Evolutionary conservation across 306 rosid genomes (phyloP).

Genomic region (Rubus parviflorus): DNA sequence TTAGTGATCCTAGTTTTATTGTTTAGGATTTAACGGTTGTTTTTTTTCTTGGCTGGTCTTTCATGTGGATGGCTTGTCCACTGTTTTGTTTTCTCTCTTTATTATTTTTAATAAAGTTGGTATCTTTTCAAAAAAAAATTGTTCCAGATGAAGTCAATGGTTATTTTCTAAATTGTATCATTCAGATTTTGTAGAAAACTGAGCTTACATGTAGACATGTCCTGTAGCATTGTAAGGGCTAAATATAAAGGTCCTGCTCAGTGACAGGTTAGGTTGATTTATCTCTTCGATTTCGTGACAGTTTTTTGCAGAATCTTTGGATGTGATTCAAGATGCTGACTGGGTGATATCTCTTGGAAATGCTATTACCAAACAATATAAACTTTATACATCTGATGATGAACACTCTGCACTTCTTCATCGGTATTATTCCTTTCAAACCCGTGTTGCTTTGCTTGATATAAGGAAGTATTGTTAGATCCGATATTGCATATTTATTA

Average conservation of each 20-base stretch:
- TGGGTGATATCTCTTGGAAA: conserved; percentile 93
- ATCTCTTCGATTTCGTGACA: conserved; percentile 46
- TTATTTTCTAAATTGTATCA: background rate
- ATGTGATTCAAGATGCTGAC: conserved; percentile 80
- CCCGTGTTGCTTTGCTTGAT: conserved; percentile 23
- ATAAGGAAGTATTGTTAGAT: conserved; percentile 21
- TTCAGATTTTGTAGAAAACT: background rate
- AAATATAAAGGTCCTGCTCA: conserved; percentile 21
- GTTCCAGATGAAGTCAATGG: background rate
- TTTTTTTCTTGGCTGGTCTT: too few relatives aligned
- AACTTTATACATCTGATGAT: conserved; percentile 82
- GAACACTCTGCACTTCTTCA: conserved; percentile 95
- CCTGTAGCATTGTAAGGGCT: conserved; percentile 2
- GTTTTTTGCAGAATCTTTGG: conserved; percentile 98
- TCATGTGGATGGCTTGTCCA: too few relatives aligned
- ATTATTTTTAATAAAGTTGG: too few relatives aligned
- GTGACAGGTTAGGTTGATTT: conserved; percentile 20
- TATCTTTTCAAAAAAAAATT: too few relatives aligned
- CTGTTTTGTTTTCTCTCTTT: too few relatives aligned
- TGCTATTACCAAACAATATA: conserved; percentile 82
- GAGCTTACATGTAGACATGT: background rate
- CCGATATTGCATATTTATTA: background rate
- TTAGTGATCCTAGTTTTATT: too few relatives aligned
- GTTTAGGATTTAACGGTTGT: too few relatives aligned
- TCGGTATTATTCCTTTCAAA: conserved; percentile 52